Conservation (phyloP, 2,329 filamentous ascomycete genomes). For the Calonectria leucothoes region DNA sequence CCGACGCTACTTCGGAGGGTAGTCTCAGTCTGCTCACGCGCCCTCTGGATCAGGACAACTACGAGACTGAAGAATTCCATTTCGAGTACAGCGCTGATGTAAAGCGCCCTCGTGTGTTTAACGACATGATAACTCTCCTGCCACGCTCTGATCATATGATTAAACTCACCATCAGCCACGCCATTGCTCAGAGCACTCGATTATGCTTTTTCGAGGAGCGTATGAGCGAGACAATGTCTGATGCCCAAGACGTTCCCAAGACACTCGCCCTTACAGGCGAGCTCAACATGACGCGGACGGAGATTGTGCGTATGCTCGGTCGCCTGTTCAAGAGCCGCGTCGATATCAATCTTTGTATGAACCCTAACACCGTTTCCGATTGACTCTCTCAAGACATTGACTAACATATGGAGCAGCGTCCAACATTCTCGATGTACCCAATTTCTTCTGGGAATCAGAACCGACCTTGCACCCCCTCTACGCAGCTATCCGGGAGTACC, state of each 20-base stretch:
- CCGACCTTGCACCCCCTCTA: slow-evolving; percentile 96
- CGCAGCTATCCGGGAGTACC: slow-evolving; percentile 92
- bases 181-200: slow-evolving; percentile 97
- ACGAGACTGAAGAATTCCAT: slow-evolving; percentile 98
- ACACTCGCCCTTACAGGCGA: slow-evolving; percentile 89
- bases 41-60: slow-evolving; percentile 87
- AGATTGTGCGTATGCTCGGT: slow-evolving; percentile 93
- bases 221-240: slow-evolving; percentile 93
- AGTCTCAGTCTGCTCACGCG: slow-evolving; percentile 77
- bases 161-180: slow-evolving; percentile 96
- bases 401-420: slow-evolving; percentile 69
- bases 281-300: slow-evolving; percentile 89
- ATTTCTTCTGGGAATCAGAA: slow-evolving; percentile 99
- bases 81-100: slow-evolving; percentile 95
- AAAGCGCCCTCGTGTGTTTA: slow-evolving; percentile 91
- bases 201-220: slow-evolving; percentile 95
- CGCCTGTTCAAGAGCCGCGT: slow-evolving; percentile 93
- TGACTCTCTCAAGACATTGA: slow-evolving; percentile 18
- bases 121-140: slow-evolving; percentile 98
- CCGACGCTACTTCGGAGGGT: slow-evolving; percentile 70
- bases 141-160: slow-evolving; percentile 97
- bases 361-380: background rate
- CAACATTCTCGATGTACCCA: slow-evolving; percentile 95
- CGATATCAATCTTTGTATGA: slow-evolving; percentile 96
- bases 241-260: slow-evolving; percentile 92